These are phyloP conservation scores for Tolypocladium sp. DNA, from an alignment of 2,329 filamentous ascomycete genomes.

Conservation along the genomic window DNA sequence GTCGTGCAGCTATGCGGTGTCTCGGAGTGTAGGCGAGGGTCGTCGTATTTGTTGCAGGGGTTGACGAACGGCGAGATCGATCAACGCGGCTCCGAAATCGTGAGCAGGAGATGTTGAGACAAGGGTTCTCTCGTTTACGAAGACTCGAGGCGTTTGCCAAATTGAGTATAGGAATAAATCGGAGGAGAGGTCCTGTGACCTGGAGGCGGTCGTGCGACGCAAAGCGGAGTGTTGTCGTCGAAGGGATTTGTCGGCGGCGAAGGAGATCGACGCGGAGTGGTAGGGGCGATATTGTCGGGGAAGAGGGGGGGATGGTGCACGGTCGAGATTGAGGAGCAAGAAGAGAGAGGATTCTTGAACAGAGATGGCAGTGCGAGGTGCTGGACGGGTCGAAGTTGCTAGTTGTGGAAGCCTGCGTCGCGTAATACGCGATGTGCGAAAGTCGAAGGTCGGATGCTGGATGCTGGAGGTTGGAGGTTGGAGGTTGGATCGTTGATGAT, in stretches of 20 bases:
- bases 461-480: background rate
- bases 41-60: background rate
- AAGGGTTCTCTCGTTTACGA: background rate
- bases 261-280: background rate
- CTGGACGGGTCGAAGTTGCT: background rate
- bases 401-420: background rate
- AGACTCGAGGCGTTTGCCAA: background rate
- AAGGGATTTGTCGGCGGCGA: background rate
- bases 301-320: background rate
- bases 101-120: background rate
- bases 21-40: background rate
- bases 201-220: background rate
- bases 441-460: slow-evolving; percentile 4
- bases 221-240: background rate
- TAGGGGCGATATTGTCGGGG: background rate
- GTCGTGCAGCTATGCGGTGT: background rate
- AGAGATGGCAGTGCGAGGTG: background rate
- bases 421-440: background rate
- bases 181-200: background rate
- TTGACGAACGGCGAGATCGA: slow-evolving; percentile 14
- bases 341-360: background rate
- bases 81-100: slow-evolving; percentile 8
- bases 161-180: background rate
- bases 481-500: background rate
- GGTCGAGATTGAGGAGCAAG: background rate